These are phyloP conservation scores for Hirschfeldia incana DNA, from an alignment of 345 rosid species.

Conservation along the genomic window DNA sequence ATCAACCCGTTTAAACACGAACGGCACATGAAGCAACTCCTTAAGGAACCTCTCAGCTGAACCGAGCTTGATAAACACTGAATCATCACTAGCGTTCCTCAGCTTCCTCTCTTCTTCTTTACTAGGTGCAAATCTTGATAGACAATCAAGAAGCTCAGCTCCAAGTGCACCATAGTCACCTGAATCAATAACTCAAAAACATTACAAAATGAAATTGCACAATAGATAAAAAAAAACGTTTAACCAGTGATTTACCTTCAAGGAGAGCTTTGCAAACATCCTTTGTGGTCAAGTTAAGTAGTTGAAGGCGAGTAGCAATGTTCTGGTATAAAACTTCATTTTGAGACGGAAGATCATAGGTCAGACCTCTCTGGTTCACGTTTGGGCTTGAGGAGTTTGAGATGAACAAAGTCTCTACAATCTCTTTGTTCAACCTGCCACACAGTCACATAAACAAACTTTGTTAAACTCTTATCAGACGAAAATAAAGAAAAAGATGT, in stretches of 20 bases:
- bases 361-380: constrained; percentile 51
- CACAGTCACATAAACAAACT: constrained; percentile 16
- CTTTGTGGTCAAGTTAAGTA: constrained; percentile 70
- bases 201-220: neutral
- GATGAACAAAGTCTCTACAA: constrained; percentile 79
- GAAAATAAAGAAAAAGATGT: neutral
- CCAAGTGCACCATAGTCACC: constrained; percentile 80
- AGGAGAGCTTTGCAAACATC: constrained; percentile 91
- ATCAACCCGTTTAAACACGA: constrained; percentile 21
- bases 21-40: constrained; percentile 38
- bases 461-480: neutral
- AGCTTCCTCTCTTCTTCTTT: constrained; percentile 81
- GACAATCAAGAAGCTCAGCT: constrained; percentile 81
- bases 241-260: constrained; percentile 56
- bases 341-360: constrained; percentile 47
- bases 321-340: constrained; percentile 71
- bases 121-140: constrained; percentile 77
- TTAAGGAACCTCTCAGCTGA: constrained; percentile 39
- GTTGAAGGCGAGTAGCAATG: constrained; percentile 81
- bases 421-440: constrained; percentile 90
- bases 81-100: constrained; percentile 68
- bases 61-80: constrained; percentile 43
- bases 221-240: neutral
- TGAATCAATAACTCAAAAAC: constrained; percentile 34
- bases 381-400: constrained; percentile 59